Evolutionary conservation across 805 yeast genomes (phyloP), one percentile per base, ranked within the genome.

Genomic region (Ogataea pilisensis): DNA sequence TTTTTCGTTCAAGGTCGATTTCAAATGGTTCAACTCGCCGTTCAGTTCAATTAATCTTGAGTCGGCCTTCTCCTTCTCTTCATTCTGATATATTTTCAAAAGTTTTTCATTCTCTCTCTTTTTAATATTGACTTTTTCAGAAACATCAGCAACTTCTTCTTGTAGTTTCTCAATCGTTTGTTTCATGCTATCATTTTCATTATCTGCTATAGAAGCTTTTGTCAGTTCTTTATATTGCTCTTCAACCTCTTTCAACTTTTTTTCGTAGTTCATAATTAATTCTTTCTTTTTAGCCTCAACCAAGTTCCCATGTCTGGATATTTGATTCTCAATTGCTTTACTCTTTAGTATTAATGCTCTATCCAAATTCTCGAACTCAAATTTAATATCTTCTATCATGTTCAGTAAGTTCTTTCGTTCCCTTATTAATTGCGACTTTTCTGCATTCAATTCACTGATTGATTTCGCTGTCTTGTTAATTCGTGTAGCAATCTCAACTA

Each of bases 271-370:
- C 5, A 43, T 41, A 2, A 48, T 41, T 19, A 50, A 42, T 50
- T 62, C 63, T 53, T 60, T 53, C 63, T 65, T 60, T 65, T 53
- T 51, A 58, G 53, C 22, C 53, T 63, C 42, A 50, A 49, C 25
- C 58, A 66, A 34, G 43, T 31, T 38, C 19, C 31, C 27, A 32
- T 51, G 51, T 17, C 50, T 55, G n/a, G 53, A 53, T 7, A 68
- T 60, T 42, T 54, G 58, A 33, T 38, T 48, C 9, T 49, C 49
- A 18, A 46, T 42, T 3, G 45, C 34, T 14, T 34, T 44, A 41
- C 50, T 33, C 46, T 50, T 45, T 20, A 53, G 38, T 35, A 47
- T 26, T 28, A 54, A 39, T 13, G 46, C 41, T 26, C 43, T 50
- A 41, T 49, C 56, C n/a, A 53, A 30, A 21, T 44, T 50, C 22